Percentiles rank a stretch among this genome's conserved stretches.
These are phyloP conservation scores for Trichophaea hybrida DNA, from an alignment of 2,329 filamentous ascomycete species.

Conservation along the genomic window DNA sequence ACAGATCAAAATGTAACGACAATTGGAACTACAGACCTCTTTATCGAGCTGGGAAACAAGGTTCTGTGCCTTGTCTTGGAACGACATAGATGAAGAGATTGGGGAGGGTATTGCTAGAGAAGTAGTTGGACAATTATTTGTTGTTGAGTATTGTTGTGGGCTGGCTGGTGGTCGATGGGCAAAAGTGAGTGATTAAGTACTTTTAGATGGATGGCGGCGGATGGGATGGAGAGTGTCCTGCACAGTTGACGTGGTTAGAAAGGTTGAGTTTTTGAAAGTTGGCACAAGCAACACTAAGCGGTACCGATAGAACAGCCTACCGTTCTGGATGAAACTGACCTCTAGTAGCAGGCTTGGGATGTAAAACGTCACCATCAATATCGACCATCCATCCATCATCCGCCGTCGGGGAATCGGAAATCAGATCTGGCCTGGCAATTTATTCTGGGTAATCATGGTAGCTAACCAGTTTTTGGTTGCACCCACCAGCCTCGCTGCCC, in stretches of 20 bases:
- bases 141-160: not conserved
- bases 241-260: too few species aligned
- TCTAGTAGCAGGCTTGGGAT: not conserved
- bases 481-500: not conserved
- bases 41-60: constrained; percentile 68
- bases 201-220: not conserved
- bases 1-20: not conserved
- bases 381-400: not conserved
- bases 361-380: not conserved
- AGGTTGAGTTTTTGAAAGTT: too few species aligned
- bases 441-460: too few species aligned
- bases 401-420: not conserved
- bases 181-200: not conserved
- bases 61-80: constrained; percentile 62
- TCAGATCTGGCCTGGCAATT: not conserved
- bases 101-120: constrained; percentile 27
- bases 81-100: constrained; percentile 42
- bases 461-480: too few species aligned
- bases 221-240: too few species aligned
- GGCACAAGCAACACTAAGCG: too few species aligned
- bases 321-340: not conserved
- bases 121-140: not conserved
- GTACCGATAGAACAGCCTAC: not conserved
- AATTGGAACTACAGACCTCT: constrained; percentile 44
- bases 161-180: not conserved